phyloP scores from a whole-genome alignment of 768 basidiomycete genomes.

The Imleria badia region DNA sequence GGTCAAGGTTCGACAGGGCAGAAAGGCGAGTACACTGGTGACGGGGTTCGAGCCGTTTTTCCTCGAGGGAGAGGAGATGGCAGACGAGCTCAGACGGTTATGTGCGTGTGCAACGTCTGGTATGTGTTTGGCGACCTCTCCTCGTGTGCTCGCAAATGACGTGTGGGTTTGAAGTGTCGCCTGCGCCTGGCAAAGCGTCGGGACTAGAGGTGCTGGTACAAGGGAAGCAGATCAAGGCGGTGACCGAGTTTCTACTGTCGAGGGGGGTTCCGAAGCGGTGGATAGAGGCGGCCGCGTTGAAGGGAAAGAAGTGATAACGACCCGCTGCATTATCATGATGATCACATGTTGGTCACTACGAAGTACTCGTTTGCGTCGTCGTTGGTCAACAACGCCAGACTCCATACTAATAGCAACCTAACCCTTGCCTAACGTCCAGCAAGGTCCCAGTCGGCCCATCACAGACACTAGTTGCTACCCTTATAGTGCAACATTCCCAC shows the following conservation, averaged over 20 bases:
- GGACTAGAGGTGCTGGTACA: constrained; percentile 79
- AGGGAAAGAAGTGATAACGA: constrained; percentile 40
- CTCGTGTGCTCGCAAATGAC: neutral
- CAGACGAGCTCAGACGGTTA: constrained; percentile 70
- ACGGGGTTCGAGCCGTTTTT: constrained; percentile 80
- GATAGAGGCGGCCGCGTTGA: constrained; percentile 58
- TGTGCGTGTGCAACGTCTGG: constrained; percentile 83
- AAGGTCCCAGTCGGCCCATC: too few species aligned
- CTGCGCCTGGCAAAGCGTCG: constrained; percentile 54
- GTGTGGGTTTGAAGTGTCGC: constrained; percentile 47
- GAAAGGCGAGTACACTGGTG: constrained; percentile 73
- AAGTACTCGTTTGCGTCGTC: too few species aligned
- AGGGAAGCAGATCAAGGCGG: constrained; percentile 71
- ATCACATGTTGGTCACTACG: too few species aligned
- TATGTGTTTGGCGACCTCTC: constrained; percentile 30
- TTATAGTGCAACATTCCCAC: too few species aligned
- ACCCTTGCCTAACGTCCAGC: too few species aligned
- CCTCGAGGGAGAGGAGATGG: constrained; percentile 67
- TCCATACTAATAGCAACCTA: too few species aligned
- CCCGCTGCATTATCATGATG: too few species aligned
- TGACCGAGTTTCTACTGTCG: constrained; percentile 62
- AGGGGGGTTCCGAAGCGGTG: constrained; percentile 82
- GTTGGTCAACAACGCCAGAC: too few species aligned
- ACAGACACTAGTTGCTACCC: too few species aligned
- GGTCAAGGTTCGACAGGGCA: constrained; percentile 73